Base-by-base conservation (phyloP, 148 eudicot species). In the Spergularia bocconei region DNA sequence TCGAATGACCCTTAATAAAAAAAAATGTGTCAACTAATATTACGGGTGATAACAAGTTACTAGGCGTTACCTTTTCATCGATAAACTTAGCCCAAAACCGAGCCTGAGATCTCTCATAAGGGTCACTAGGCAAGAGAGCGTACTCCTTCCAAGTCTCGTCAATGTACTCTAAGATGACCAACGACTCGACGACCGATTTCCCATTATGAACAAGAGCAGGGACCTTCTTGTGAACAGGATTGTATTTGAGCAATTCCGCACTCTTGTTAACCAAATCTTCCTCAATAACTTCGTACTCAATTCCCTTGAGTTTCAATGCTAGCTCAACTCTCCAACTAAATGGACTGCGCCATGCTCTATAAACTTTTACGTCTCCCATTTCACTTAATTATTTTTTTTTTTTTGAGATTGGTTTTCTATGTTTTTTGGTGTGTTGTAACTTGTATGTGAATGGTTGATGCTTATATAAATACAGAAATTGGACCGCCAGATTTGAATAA, bases 281-380 rank as follows among this genome's bases (percentile, higher is more conserved):
- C 13, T 78, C 76, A 1, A 74, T 23, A 25, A 47, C 63, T 17
- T 82, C 77, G 58, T 62, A 78, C 16, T 51, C 61, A 14, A 73
- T 51, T 2, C 83, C 83, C 29, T 80, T 80, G n/a, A 76, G 41
- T 38, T 76, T 77, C 21, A 80, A 59, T 7, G 83, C 83, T 54
- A 63, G 33, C 57, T 64, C 79, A 6, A 76, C 76, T 38, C 83
- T 71, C 13, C 72, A 20, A 70, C 83, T 70, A 70, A 64, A 76
- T 5, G 79, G 79, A 56, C 83, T 80, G 2, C 56, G 47, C 79
- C 75, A 80, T 10, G 9, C 12, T 48, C 82, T 74, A 19, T 39
- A 11, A 21, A 80, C 33, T 67, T 63, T 80, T 13, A 80, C 72
- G 47, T 80, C 63, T 62, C 57, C 68, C 76, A 73, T 72, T 23